A percentile compares a stretch with the other conserved stretches of the same genome.
Evolutionary conservation across 352 stramenopile genomes (phyloP).

Genomic region (Globisporangium radiosum): DNA sequence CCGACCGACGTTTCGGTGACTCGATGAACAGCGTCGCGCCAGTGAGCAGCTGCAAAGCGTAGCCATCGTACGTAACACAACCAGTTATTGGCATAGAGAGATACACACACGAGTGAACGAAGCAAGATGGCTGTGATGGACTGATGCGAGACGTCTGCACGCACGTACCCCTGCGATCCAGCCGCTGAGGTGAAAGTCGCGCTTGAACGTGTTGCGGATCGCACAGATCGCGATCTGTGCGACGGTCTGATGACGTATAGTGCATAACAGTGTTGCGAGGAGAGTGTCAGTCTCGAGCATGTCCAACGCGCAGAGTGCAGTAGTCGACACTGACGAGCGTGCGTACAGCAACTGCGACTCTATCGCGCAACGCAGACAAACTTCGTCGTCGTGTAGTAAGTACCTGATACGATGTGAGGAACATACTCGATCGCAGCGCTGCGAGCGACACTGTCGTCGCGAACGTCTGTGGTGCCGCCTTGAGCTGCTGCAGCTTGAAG

Average conservation of each 20-base stretch:
- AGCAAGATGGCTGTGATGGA: no score
- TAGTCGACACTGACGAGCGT: no score
- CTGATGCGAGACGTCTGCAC: neutral
- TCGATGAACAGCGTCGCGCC: constrained; percentile 68
- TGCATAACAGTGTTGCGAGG: no score
- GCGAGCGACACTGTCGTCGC: constrained; percentile 47
- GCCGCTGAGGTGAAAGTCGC: constrained; percentile 39
- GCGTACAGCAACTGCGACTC: no score
- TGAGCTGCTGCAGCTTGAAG: constrained; percentile 63
- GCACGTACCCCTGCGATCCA: constrained; percentile 49
- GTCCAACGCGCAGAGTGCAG: no score
- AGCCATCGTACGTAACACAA: no score
- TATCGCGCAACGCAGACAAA: no score
- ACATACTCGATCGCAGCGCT: constrained; percentile 70
- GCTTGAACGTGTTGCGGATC: constrained; percentile 63
- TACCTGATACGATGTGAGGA: constrained; percentile 81
- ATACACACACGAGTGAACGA: no score
- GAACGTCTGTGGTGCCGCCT: constrained; percentile 34
- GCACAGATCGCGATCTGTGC: constrained; percentile 73
- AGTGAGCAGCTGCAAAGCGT: constrained; percentile 36
- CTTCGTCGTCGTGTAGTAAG: no score
- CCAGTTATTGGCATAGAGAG: no score
- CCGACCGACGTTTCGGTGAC: constrained; percentile 72
- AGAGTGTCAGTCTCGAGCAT: no score
- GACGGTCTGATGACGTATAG: constrained; percentile 26